phyloP scores from a whole-genome alignment of 495 filamentous ascomycete species.

The Ramalina intermedia region DNA sequence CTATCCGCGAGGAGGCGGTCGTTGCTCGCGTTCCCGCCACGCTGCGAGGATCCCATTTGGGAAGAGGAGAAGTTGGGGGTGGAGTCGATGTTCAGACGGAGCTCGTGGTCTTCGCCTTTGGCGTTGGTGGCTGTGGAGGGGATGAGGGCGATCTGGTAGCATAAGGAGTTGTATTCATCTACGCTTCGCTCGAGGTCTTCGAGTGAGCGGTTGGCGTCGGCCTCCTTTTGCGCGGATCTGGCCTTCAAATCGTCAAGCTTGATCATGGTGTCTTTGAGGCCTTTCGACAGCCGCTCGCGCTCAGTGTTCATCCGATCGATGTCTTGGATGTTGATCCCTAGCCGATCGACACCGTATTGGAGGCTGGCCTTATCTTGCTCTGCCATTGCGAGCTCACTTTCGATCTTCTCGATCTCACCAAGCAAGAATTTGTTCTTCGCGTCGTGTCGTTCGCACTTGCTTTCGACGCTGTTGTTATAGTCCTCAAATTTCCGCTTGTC shows the following conservation, averaged over 20 bases:
- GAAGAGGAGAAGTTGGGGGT: constrained; percentile 66
- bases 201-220: constrained; percentile 65
- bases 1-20: constrained; percentile 67
- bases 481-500: constrained; percentile 86
- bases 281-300: constrained; percentile 77
- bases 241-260: constrained; percentile 72
- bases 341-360: constrained; percentile 72
- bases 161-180: constrained; percentile 81
- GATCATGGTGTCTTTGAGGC: constrained; percentile 55
- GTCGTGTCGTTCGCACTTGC: constrained; percentile 73
- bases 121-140: constrained; percentile 73
- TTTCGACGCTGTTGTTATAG: constrained; percentile 68
- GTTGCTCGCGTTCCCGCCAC: constrained; percentile 16
- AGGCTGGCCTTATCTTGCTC: constrained; percentile 69
- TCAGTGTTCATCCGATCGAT: constrained; percentile 98
- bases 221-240: constrained; percentile 68
- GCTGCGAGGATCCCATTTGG: constrained; percentile 42
- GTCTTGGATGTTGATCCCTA: constrained; percentile 88
- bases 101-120: constrained; percentile 69
- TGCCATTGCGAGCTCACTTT: constrained; percentile 58
- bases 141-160: constrained; percentile 84
- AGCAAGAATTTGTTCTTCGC: constrained; percentile 58
- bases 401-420: constrained; percentile 63
- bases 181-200: constrained; percentile 79
- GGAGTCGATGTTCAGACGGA: constrained; percentile 50